These are phyloP conservation scores for Mallotus japonicus DNA, from an alignment of 441 rosid species.

Conservation along the genomic window DNA sequence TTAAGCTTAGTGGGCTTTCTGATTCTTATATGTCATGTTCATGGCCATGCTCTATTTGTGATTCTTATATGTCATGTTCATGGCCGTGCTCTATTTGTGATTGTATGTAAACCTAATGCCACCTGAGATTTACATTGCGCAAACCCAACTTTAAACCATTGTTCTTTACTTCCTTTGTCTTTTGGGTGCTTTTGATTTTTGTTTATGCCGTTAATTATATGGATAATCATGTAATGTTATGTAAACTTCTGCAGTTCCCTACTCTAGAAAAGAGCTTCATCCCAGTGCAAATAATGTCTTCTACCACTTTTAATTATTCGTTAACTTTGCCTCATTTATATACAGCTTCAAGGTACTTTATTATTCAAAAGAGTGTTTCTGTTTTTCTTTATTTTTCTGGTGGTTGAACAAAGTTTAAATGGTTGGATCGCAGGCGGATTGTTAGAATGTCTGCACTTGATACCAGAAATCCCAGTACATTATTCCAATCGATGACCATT, in stretches of 20 bases:
- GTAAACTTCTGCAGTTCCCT: background rate
- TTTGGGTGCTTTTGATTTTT: background rate
- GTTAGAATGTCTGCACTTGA: constrained; percentile 59
- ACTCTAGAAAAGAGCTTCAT: background rate
- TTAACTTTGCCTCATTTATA: constrained; percentile 35
- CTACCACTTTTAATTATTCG: constrained; percentile 37
- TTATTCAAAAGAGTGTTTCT: background rate
- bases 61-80: background rate
- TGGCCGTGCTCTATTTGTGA: background rate
- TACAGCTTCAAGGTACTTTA: constrained; percentile 50
- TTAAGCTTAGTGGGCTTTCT: background rate
- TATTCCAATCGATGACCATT: constrained; percentile 44
- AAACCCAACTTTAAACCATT: background rate
- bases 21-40: background rate
- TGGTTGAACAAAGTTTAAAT: constrained; percentile 12
- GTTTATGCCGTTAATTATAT: background rate
- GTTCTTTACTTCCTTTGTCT: background rate
- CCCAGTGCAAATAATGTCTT: constrained; percentile 26
- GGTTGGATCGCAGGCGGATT: constrained; percentile 35
- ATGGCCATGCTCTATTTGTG: no score
- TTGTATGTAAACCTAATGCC: background rate
- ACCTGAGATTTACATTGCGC: background rate
- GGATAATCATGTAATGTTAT: background rate
- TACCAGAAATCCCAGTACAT: constrained; percentile 29
- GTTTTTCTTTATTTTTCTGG: background rate